Evolutionary conservation across 176 grass and related monocot genomes (phyloP), one percentile per base, ranked within the genome.

Genomic region (Oryza meyeriana): DNA sequence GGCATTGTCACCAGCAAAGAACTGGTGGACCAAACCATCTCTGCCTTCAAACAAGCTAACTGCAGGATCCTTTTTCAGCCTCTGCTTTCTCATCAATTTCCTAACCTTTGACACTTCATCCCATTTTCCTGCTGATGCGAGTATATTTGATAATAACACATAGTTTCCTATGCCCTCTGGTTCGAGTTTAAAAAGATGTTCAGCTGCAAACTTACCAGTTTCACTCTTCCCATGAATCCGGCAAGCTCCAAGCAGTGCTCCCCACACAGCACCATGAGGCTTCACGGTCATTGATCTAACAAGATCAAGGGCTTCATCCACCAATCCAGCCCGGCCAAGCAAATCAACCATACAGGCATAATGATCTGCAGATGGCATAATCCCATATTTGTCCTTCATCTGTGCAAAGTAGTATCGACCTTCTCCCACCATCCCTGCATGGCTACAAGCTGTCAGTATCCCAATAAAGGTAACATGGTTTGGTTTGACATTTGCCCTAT

Each of bases 261-360:
- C 92, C 86, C 89, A 94, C 17, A 92, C 89, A 63, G 78, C 87
- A 72, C 77, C 87, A 45, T 92, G 89, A 76, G 92, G 89, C 35
- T 82, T 65, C 35, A 85, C 16, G 6, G 77, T 40, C 92, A 92
- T 91, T 33, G 92, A 90, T 27, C 63, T 89, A 44, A 89, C 89
- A 22, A 94, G 87, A 66, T 92, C 84, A 38, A 92, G 79, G 18
- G 87, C 84, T 85, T 91, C 89, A 36, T 83, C 82, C n/a, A 94
- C 84, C 42, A 94, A 88, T 41, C 89, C 89, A 76, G 87, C 81
- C 35, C 89, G 87, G 12, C 87, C 89, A 80, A 94, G 75, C 74
- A 92, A 85, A 89, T 94, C 92, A 10, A 92, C 92, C 92, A 94
- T 94, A 73, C 87, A 94, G 18, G 92, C 50, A 83, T 89, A 94